Conservation (phyloP, 768 basidiomycete genomes). For the Amanita polypyramis region DNA sequence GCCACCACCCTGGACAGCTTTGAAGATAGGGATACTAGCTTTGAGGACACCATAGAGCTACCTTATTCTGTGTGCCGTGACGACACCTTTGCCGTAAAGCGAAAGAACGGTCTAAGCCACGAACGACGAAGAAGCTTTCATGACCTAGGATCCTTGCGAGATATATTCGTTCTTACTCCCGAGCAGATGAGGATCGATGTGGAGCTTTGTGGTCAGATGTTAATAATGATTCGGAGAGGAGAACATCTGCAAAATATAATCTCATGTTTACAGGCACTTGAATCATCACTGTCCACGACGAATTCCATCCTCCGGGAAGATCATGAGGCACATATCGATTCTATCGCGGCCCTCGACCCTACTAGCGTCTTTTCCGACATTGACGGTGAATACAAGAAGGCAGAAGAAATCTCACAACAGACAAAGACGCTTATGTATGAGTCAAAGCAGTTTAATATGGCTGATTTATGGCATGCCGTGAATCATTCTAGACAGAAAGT, state of each 20-base stretch:
- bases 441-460: conserved; percentile 54
- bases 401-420: conserved; percentile 47
- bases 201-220: conserved; percentile 62
- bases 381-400: conserved; percentile 36
- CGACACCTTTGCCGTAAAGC: conserved; percentile 1
- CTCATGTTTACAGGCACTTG: conserved; percentile 50
- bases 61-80: conserved; percentile 4
- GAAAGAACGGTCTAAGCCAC: neutral
- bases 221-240: conserved; percentile 60
- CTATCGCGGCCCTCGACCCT: conserved; percentile 37
- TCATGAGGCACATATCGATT: conserved; percentile 39
- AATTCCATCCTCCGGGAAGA: conserved; percentile 50
- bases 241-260: conserved; percentile 57
- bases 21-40: neutral
- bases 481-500: conserved; percentile 51
- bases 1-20: neutral
- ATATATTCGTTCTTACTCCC: conserved; percentile 35
- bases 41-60: neutral
- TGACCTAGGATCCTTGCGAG: conserved; percentile 40
- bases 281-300: conserved; percentile 38
- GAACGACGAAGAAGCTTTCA: conserved; percentile 51
- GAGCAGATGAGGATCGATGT: conserved; percentile 75
- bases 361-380: conserved; percentile 40
- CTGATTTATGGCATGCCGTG: conserved; percentile 59
- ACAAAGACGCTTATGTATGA: conserved; percentile 65